These are phyloP conservation scores for Theobroma cacao DNA, from an alignment of 345 rosid species.

Conservation along the genomic window DNA sequence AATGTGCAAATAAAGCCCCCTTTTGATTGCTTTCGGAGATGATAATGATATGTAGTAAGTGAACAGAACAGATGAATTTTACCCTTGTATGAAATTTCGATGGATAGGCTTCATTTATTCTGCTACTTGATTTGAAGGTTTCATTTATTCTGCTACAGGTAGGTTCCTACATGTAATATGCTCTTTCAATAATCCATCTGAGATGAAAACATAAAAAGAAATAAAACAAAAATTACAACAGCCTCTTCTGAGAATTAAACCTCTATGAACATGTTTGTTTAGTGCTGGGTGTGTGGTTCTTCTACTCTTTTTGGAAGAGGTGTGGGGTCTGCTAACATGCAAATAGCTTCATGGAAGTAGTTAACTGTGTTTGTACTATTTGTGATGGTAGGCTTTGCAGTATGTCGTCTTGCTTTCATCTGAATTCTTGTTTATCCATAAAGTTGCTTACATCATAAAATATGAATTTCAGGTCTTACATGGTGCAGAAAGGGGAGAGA, in stretches of 20 bases:
- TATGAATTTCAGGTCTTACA: conserved; percentile 60
- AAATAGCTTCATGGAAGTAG: background rate
- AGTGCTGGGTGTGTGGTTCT: background rate
- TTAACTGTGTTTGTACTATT: background rate
- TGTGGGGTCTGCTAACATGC: background rate
- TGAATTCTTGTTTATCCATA: conserved; percentile 1
- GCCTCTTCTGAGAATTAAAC: background rate
- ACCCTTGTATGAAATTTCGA: background rate
- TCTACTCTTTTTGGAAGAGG: background rate
- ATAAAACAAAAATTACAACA: background rate
- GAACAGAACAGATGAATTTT: background rate
- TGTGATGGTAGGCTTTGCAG: background rate
- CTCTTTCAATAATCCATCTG: background rate
- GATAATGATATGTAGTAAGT: background rate
- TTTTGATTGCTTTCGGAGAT: background rate
- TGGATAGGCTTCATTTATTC: background rate
- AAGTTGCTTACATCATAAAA: conserved; percentile 14
- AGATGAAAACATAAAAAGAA: background rate
- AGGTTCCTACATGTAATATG: background rate
- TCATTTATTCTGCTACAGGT: background rate
- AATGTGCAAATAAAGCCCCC: too few species aligned
- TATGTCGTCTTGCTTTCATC: background rate
- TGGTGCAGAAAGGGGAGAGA: conserved; percentile 93
- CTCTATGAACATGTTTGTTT: background rate
- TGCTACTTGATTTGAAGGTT: background rate